phyloP scores from a whole-genome alignment of 2,329 filamentous ascomycete genomes.

The Orbilia ellipsospora region DNA sequence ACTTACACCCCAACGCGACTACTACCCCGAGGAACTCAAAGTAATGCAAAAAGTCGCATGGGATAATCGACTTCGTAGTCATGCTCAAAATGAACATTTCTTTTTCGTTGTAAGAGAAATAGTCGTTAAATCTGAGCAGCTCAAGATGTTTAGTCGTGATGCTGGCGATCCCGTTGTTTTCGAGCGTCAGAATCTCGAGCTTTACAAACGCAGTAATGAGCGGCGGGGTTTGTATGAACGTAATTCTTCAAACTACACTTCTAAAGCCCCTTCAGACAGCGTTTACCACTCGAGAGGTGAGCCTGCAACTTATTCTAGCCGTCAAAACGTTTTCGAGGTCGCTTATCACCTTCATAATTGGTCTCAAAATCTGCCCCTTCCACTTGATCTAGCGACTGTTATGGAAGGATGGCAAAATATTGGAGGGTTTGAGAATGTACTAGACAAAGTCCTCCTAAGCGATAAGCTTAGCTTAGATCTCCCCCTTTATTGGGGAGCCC shows the following conservation, averaged over 20 bases:
- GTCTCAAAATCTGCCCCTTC: constrained; percentile 19
- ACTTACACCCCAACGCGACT: constrained; percentile 63
- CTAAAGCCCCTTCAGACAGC: constrained; percentile 8
- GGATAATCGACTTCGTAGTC: constrained; percentile 62
- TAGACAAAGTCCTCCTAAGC: constrained; percentile 39
- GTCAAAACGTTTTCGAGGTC: constrained; percentile 24
- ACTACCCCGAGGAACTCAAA: constrained; percentile 64
- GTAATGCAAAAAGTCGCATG: constrained; percentile 67
- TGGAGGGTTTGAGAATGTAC: constrained; percentile 29
- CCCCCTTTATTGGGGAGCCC: constrained; percentile 43
- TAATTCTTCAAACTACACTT: constrained; percentile 19
- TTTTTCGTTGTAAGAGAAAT: constrained; percentile 61
- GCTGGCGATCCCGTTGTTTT: constrained; percentile 4
- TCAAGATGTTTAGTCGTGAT: constrained; percentile 59
- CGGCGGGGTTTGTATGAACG: constrained; percentile 34
- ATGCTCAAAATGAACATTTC: constrained; percentile 66
- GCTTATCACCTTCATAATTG: constrained; percentile 26
- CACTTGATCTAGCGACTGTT: constrained; percentile 19
- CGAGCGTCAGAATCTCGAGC: constrained; percentile 23
- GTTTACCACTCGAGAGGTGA: constrained; percentile 23
- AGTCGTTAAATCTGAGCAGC: constrained; percentile 60
- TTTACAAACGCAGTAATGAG: constrained; percentile 21
- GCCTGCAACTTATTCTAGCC: not conserved
- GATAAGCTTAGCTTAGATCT: constrained; percentile 40
- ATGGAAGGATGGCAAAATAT: constrained; percentile 42